A percentile compares a stretch with the other conserved stretches of the same genome.
Evolutionary conservation across 2,329 filamentous ascomycete species (phyloP).

Genomic region (Magnaporthiopsis rhizophila): DNA sequence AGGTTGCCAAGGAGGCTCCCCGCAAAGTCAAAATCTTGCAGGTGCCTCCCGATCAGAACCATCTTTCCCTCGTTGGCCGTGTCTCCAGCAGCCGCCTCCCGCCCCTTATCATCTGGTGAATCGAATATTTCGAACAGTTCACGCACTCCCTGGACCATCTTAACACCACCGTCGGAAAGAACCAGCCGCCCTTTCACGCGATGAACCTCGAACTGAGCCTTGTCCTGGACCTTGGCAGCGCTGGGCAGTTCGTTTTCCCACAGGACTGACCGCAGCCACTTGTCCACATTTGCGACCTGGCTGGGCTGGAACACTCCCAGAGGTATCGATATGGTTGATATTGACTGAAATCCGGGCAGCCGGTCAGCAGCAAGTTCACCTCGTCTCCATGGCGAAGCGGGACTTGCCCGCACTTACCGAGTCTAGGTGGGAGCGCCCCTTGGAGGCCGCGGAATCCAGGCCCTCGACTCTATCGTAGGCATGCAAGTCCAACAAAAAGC

Average conservation of each 20-base stretch:
- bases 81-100: conserved; percentile 17
- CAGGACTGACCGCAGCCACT: conserved; percentile 73
- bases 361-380: conserved; percentile 9
- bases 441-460: conserved; percentile 56
- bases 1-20: conserved; percentile 23
- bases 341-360: conserved; percentile 47
- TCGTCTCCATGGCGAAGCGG: background rate
- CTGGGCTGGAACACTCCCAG: conserved; percentile 50
- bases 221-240: conserved; percentile 13
- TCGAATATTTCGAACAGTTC: conserved; percentile 92
- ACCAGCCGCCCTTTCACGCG: conserved; percentile 74
- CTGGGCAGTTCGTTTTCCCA: conserved; percentile 67
- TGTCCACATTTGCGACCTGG: conserved; percentile 60
- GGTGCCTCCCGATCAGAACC: conserved; percentile 53
- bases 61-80: conserved; percentile 42
- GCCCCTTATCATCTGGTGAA: conserved; percentile 15
- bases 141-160: conserved; percentile 83
- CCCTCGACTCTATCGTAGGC: conserved; percentile 79
- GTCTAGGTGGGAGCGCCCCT: conserved; percentile 87
- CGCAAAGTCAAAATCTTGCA: conserved; percentile 44
- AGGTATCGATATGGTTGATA: conserved; percentile 71
- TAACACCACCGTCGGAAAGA: conserved; percentile 54
- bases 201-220: conserved; percentile 66
- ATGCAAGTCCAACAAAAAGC: conserved; percentile 79
- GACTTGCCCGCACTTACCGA: conserved; percentile 47